Evolutionary conservation across 495 filamentous ascomycete species (phyloP), one percentile per base, ranked within the genome.

Genomic region (Penicillium ochrochloron): DNA sequence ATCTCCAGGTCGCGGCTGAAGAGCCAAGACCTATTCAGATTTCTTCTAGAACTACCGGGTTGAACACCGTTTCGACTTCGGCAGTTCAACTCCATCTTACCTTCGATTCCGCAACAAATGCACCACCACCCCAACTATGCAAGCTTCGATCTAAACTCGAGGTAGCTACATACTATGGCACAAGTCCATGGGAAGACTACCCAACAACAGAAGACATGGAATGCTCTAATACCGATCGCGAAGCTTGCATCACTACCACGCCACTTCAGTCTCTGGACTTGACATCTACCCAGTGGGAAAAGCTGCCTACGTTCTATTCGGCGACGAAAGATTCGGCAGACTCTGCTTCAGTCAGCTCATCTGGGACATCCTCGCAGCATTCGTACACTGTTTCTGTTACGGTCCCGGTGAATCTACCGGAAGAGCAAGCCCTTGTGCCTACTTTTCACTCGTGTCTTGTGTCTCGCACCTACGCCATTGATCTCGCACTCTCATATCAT

Each of bases 381-480:
- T 84, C 80, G 66, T 87, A 92, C 78, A 87, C 81, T 4, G 77
- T 89, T 4, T 73, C 71, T 6, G 67, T 94, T 25, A 68, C 85
- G n/a, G 82, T 93, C 14, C 90, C 92, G 0, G 77, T 96, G 70
- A 77, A 80, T 8, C 73, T 92, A 4, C 90, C 91, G 0, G 76
- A 75, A 7, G 86, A 84, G 72, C 86, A 85, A 62, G 78, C 82
- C 10, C 88, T 90, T 74, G 65, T 92, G 33, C 92, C 92, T 0
- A 90, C 89, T n/a, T 96, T 95, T 76, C 86, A 92, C 76, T 83
- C 85, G 51, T 96, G 92, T 78, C 85, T 93, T 73, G 75, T 88
- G 29, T 89, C 88, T 25, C 85, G 92, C 56, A 76, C 86, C 35
- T 96, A 96, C 76, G 75, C 80, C 6, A 75, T 94, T 42, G 84